These are phyloP conservation scores for Eucalyptus leucophloia DNA, from an alignment of 345 rosid species.

Conservation along the genomic window DNA sequence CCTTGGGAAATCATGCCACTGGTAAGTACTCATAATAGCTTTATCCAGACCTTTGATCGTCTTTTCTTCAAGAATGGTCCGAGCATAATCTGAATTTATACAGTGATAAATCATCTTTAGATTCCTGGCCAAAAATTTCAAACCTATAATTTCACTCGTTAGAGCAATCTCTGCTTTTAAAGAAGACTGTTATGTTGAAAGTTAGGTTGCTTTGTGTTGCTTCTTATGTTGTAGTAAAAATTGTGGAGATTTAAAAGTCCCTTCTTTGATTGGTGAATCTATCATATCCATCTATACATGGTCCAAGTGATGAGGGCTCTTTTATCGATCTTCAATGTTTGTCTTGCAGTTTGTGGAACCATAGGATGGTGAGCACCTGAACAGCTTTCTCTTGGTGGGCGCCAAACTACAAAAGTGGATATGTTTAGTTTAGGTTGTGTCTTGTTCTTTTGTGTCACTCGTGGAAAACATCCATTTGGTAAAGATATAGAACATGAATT, in stretches of 20 bases:
- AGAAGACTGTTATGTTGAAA: neutral
- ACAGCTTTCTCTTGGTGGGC: slow-evolving; percentile 53
- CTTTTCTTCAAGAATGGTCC: no score
- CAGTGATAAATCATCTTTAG: no score
- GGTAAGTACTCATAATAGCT: slow-evolving; percentile 20
- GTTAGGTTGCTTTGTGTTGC: neutral
- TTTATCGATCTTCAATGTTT: neutral
- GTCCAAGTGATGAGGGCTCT: neutral
- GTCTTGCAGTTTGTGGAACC: neutral
- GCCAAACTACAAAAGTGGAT: slow-evolving; percentile 81
- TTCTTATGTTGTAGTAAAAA: neutral
- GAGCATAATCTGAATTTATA: no score
- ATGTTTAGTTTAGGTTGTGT: slow-evolving; percentile 87
- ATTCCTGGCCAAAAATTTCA: no score
- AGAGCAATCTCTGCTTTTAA: neutral
- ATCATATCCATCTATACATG: neutral
- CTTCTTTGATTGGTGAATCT: neutral
- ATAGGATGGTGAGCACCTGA: slow-evolving; percentile 57
- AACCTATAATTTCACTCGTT: neutral
- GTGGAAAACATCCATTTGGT: slow-evolving; percentile 9
- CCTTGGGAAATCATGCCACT: slow-evolving; percentile 64
- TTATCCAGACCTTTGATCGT: neutral
- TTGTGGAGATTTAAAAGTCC: neutral
- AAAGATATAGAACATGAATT: neutral
- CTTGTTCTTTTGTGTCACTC: slow-evolving; percentile 65